Base-by-base conservation (phyloP, 176 grass and related monocot genomes). In the Zoysia pacifica region DNA sequence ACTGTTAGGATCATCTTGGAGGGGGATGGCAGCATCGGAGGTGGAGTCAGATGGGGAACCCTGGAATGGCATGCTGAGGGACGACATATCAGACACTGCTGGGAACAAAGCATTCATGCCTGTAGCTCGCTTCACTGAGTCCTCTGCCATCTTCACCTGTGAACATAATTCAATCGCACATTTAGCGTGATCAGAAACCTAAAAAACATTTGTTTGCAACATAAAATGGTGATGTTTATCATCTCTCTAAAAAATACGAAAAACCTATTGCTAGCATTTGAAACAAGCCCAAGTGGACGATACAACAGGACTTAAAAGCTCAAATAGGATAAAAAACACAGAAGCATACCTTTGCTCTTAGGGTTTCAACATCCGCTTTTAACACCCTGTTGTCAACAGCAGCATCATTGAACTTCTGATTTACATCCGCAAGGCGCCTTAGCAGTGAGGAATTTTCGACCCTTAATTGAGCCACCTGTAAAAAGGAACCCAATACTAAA, bases 91-190 rank as follows among this genome's bases (percentile, higher is more conserved):
- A 16, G 86, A 83, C 36, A 54, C 78, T 0, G 74, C 78, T 42
- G 78, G 91, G 76, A 82, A 86, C 42, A 89, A 13, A 1, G 92
- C 54, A 3, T 80, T 86, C 58, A 88, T 73, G 74, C 92, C 86
- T 35, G 86, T 95, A 50, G 89, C 86, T 60, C 92, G 89, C 75
- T 93, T 93, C 75, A 98, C 90, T 0, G 87, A 81, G 68, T 98
- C 88, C 80, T 98, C 92, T 48, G 96, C 89, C 89, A 97, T 94
- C 82, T 97, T 94, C 82, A 91, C 94, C 94, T 97, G 87, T 67
- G 56, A 83, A 62, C 52, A 65, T 67, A 14, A 72, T 72, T 35
- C 20, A 63, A 14, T 39, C 18, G 11, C 20, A 53, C 5, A 59
- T 43, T 75, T n/a, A 75, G 75, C 14, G 39, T 62, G 10, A 69